phyloP scores from a whole-genome alignment of 176 grass and related monocot genomes.

The Aegilops tauschii region DNA sequence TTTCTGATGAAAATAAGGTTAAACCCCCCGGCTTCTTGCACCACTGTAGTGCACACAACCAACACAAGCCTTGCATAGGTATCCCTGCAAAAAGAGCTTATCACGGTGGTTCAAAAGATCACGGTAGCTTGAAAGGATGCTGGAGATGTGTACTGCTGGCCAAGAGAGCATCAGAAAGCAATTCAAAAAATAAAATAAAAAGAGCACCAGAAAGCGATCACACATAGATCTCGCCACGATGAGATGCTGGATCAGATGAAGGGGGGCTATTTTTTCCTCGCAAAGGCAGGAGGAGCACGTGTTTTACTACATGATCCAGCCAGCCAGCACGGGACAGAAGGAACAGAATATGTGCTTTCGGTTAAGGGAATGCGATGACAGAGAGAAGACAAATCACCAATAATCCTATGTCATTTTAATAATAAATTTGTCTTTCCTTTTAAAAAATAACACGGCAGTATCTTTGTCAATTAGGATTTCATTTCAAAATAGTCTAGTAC shows the following conservation, averaged over 20 bases:
- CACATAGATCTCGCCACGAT: not conserved
- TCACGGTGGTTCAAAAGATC: no score
- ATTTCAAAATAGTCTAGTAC: not conserved
- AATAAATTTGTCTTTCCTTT: not conserved
- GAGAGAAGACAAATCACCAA: not conserved
- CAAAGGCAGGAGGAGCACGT: not conserved
- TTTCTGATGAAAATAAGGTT: no score
- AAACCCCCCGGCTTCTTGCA: no score
- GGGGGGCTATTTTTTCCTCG: not conserved
- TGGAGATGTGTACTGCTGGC: not conserved
- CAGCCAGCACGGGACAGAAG: not conserved
- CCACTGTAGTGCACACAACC: no score
- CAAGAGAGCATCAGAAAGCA: not conserved
- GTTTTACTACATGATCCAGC: not conserved
- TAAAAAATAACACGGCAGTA: not conserved
- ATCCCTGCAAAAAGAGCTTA: no score
- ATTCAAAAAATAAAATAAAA: no score
- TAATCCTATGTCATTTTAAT: not conserved
- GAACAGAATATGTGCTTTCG: not conserved
- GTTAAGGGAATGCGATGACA: not conserved
- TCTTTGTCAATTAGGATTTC: not conserved
- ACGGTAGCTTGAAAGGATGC: not conserved
- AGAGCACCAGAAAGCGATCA: not conserved
- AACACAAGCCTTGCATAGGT: no score
- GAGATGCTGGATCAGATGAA: not conserved